Evolutionary conservation across 2,329 filamentous ascomycete genomes (phyloP), one percentile per base, ranked within the genome.

Genomic region (Exophiala aquamarina): DNA sequence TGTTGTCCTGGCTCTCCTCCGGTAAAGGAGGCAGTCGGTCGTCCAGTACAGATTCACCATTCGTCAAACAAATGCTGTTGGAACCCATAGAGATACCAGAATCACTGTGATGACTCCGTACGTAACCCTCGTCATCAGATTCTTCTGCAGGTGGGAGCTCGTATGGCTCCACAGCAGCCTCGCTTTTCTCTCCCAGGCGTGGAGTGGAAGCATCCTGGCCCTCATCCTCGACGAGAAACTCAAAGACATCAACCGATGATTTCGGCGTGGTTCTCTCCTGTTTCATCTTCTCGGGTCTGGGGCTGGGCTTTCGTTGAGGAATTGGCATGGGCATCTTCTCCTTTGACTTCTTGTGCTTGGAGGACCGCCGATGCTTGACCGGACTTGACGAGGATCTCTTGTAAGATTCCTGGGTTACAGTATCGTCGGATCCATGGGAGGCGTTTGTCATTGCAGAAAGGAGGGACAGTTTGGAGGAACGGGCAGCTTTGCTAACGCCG

Each of bases 61-160:
- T 35, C 15, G 34, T 34, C n/a, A 41, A 45, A 34, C 21, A 37
- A 23, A 61, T 63, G 35, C 60, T 63, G 38, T 56, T 59, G 18
- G 62, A 64, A 19, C 61, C 56, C 44, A 65, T 58, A 8, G 63
- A 67, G 41, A 64, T 59, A 1, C 66, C 64, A 2, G 65, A 66
- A 33, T 67, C 65, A 1, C 65, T 66, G 36, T 65, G 58, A 29
- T 60, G 52, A 42, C 61, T 63, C 19, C 47, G 40, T 7, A 50
- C 49, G n/a, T 47, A 41, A 19, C 56, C 49, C 26, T 60, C 55
- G 18, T 19, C 49, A 33, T 55, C 54, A 17, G 54, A 53, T 14
- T 50, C 47, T 32, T 57, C 54, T 9, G 35, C 19, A 18, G 4
- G 14, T 20, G 19, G 10, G 13, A 14, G 23, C 9, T 36, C 42